These are phyloP conservation scores for Fraxinus xanthoxyloides DNA, from an alignment of 305 asterid genomes.

Conservation along the genomic window DNA sequence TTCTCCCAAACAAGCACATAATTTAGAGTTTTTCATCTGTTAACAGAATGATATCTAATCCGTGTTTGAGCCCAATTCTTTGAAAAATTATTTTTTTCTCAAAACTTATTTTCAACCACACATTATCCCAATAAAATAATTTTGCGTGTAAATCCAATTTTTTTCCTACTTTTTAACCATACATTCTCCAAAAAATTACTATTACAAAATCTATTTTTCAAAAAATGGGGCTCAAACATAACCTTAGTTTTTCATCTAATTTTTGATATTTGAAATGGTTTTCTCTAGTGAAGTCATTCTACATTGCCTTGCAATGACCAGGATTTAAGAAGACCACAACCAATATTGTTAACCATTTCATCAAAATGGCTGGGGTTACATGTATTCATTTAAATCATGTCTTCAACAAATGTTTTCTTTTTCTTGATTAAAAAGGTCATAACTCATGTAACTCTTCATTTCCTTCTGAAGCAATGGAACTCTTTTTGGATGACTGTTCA, in stretches of 20 bases:
- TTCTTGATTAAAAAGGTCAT: background rate
- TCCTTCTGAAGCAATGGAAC: background rate
- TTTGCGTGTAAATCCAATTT: background rate
- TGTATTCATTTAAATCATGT: background rate
- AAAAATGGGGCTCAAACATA: background rate
- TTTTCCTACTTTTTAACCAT: background rate
- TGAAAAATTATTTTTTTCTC: background rate
- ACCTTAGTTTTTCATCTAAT: background rate
- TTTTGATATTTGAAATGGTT: background rate
- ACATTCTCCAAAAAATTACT: background rate
- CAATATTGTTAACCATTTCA: background rate
- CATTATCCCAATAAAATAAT: too few relatives aligned
- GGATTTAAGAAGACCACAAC: background rate
- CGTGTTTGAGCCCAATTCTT: background rate
- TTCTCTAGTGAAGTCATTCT: background rate
- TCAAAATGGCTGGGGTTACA: background rate
- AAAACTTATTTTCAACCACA: background rate
- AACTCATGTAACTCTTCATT: background rate
- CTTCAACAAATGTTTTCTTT: background rate
- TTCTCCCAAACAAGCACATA: background rate
- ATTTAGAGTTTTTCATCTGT: background rate
- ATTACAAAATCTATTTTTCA: background rate
- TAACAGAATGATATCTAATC: background rate
- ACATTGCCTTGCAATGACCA: background rate
- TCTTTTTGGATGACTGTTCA: background rate